Conservation (phyloP, 1,284 basidiomycete species). For the Ustilago shanxiensis region DNA sequence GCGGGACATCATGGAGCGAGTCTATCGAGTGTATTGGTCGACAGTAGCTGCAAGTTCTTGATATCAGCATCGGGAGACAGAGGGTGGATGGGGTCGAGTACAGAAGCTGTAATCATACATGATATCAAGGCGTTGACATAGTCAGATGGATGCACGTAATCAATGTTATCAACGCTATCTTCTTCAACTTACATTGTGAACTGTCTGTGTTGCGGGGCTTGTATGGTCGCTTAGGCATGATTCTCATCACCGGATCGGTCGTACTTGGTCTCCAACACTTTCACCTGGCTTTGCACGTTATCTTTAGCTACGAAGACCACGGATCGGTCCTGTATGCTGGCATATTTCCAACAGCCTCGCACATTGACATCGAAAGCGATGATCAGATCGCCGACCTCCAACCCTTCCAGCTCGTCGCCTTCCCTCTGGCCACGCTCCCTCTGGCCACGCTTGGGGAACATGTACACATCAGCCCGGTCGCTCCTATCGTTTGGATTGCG, state of each 20-base stretch:
- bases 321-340: not conserved
- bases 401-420: too few species aligned
- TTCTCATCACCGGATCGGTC: too few species aligned
- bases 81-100: slow-evolving; percentile 78
- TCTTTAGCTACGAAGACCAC: not conserved
- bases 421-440: too few species aligned
- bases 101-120: slow-evolving; percentile 65
- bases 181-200: not conserved
- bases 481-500: not conserved
- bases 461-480: not conserved
- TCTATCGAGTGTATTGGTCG: slow-evolving; percentile 89
- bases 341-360: not conserved
- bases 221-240: not conserved
- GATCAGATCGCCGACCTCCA: not conserved
- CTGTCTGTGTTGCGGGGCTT: not conserved
- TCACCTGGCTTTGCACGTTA: not conserved
- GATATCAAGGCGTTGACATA: slow-evolving; percentile 53
- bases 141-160: not conserved
- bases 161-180: too few species aligned
- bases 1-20: slow-evolving; percentile 95
- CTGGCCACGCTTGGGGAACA: not conserved
- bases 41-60: slow-evolving; percentile 85
- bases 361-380: not conserved
- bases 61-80: slow-evolving; percentile 92
- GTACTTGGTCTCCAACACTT: not conserved